Evolutionary conservation across 768 basidiomycete species (phyloP).

Genomic region (Daedalea quercina): DNA sequence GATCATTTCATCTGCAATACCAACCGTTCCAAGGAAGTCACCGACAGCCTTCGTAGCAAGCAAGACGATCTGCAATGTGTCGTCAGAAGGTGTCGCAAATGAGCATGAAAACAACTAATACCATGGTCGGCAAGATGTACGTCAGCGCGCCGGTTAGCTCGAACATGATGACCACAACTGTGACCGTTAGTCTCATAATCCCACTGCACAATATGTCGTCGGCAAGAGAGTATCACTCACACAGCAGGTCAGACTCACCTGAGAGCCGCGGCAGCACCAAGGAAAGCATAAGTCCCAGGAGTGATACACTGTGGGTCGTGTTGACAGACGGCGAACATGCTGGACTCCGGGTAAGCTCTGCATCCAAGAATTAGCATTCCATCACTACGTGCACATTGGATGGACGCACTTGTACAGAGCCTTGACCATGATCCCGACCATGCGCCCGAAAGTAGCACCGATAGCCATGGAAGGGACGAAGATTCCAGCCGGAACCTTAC

Average conservation of each 20-base stretch:
- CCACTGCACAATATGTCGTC: conserved; percentile 46
- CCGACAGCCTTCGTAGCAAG: conserved; percentile 96
- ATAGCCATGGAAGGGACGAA: conserved; percentile 99
- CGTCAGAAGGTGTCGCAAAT: conserved; percentile 8
- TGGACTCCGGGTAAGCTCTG: conserved; percentile 77
- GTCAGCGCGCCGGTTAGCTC: conserved; percentile 95
- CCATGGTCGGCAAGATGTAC: conserved; percentile 98
- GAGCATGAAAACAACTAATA: conserved; percentile 26
- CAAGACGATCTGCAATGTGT: conserved; percentile 71
- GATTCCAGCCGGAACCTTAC: conserved; percentile 95
- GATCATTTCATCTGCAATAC: conserved; percentile 97
- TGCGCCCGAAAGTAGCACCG: conserved; percentile 93
- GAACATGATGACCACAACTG: conserved; percentile 99
- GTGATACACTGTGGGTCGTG: conserved; percentile 96
- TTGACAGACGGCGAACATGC: conserved; percentile 84
- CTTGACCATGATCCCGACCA: conserved; percentile 96
- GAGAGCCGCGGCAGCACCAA: conserved; percentile 93
- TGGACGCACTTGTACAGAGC: conserved; percentile 70
- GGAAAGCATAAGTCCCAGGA: conserved; percentile 95
- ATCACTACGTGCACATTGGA: not conserved
- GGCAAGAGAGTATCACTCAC: not conserved
- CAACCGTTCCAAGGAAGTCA: conserved; percentile 86
- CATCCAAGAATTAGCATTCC: not conserved
- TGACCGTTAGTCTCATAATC: conserved; percentile 94
- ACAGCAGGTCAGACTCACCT: conserved; percentile 42